Percentiles rank a stretch among this genome's conserved stretches.
phyloP scores from a whole-genome alignment of 2,329 filamentous ascomycete species.

The Aureobasidium sp. region DNA sequence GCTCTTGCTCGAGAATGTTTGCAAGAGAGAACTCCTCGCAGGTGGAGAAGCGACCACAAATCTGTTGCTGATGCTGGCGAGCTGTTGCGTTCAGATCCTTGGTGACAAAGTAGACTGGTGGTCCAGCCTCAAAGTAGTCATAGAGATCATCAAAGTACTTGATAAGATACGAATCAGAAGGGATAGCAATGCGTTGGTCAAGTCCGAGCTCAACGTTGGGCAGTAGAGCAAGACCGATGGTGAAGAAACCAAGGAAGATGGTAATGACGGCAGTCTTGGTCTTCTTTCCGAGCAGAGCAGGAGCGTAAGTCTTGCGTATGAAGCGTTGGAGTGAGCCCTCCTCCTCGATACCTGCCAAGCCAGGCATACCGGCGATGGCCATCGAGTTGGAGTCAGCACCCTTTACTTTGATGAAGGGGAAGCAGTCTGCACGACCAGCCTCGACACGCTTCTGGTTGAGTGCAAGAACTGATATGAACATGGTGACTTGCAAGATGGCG shows the following conservation, averaged over 20 bases:
- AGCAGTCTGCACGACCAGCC: conserved; percentile 79
- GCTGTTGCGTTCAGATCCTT: conserved; percentile 72
- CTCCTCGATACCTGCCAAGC: conserved; percentile 63
- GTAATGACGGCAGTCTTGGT: conserved; percentile 70
- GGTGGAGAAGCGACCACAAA: conserved; percentile 86
- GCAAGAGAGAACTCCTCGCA: conserved; percentile 78
- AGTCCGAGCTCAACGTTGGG: conserved; percentile 80
- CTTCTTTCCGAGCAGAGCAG: conserved; percentile 69
- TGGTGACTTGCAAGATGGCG: conserved; percentile 90
- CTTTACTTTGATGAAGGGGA: conserved; percentile 79
- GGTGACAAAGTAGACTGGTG: conserved; percentile 94
- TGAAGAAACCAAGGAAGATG: conserved; percentile 80
- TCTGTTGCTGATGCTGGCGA: conserved; percentile 68
- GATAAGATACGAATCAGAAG: conserved; percentile 89
- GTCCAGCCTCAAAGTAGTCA: conserved; percentile 81
- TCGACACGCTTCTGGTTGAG: conserved; percentile 90
- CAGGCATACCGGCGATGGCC: conserved; percentile 53
- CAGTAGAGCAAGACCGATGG: conserved; percentile 74
- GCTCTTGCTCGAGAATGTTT: conserved; percentile 88
- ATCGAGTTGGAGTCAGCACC: conserved; percentile 62
- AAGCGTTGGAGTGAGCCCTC: conserved; percentile 80
- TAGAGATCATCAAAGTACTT: conserved; percentile 96
- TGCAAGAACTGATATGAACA: conserved; percentile 88
- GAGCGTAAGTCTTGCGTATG: conserved; percentile 85
- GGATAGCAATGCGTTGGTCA: conserved; percentile 91